These are phyloP conservation scores for Podospora conica DNA, from an alignment of 495 filamentous ascomycete species.

Conservation along the genomic window DNA sequence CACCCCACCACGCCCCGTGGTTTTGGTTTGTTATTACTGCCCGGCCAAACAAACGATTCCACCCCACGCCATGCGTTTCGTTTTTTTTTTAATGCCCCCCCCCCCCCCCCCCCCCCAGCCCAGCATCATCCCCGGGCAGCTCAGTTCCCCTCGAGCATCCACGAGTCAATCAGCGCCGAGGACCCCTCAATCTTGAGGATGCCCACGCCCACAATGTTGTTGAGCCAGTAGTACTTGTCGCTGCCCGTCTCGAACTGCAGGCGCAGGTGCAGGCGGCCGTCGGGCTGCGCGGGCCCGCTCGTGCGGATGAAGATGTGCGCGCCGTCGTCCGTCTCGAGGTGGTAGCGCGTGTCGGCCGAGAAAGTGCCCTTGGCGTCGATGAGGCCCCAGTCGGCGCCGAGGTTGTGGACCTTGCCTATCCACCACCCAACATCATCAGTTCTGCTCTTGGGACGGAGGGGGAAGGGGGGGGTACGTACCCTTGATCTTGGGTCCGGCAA, in stretches of 20 bases:
- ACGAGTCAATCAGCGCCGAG: conserved; percentile 20
- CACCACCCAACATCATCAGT: neutral
- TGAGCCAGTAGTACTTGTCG: conserved; percentile 25
- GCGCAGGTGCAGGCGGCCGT: conserved; percentile 22
- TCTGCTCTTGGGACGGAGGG: neutral
- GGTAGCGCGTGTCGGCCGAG: conserved; percentile 27
- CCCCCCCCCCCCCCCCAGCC: no score
- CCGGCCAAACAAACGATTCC: no score
- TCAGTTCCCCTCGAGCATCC: conserved; percentile 17
- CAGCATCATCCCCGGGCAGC: neutral
- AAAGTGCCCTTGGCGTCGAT: conserved; percentile 19
- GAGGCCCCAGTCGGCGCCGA: conserved; percentile 29
- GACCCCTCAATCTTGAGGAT: conserved; percentile 12
- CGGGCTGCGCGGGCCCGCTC: conserved; percentile 21
- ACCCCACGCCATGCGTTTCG: no score
- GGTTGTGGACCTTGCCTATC: conserved; percentile 25
- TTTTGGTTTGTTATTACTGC: no score
- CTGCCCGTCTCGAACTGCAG: conserved; percentile 25
- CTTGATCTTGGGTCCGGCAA: conserved; percentile 16
- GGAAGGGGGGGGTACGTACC: conserved; percentile 1
- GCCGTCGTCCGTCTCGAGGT: conserved; percentile 25
- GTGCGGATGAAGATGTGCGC: conserved; percentile 29
- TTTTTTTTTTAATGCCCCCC: no score
- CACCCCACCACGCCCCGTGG: no score
- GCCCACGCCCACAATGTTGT: conserved; percentile 24